Percentiles rank a stretch among this genome's conserved stretches.
Evolutionary conservation across 2,329 filamentous ascomycete species (phyloP).

Genomic region (Monosporascus sp.): DNA sequence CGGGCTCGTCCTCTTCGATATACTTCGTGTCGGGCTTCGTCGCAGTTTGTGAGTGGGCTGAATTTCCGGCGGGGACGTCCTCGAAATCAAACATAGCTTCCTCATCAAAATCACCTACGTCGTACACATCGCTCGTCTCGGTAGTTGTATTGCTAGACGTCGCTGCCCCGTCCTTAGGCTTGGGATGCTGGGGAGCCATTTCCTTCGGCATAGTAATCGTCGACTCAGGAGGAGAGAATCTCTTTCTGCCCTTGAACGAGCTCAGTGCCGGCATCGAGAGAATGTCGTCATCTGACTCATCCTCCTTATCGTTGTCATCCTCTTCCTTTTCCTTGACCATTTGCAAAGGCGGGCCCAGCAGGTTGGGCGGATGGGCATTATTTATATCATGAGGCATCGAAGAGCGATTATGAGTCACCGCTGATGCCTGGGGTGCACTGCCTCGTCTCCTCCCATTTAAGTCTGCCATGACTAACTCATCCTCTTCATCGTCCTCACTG

Average conservation of each 20-base stretch:
- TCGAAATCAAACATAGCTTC: conserved; percentile 45
- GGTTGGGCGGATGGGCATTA: conserved; percentile 10
- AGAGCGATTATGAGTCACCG: conserved; percentile 4
- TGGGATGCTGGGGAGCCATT: conserved; percentile 1
- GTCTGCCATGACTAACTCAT: conserved; percentile 23
- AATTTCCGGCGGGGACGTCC: conserved; percentile 20
- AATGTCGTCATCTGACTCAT: conserved; percentile 18
- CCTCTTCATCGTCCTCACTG: conserved; percentile 25
- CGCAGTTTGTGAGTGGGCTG: conserved; percentile 8
- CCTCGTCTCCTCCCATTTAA: conserved; percentile 10
- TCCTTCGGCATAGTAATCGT: neutral
- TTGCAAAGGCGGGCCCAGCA: conserved; percentile 5
- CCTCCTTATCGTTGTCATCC: conserved; percentile 6
- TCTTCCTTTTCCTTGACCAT: conserved; percentile 9
- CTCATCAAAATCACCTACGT: conserved; percentile 21
- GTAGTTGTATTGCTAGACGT: conserved; percentile 7
- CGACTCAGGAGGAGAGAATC: conserved; percentile 17
- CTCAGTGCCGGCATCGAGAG: conserved; percentile 21
- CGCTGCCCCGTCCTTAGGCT: conserved; percentile 1
- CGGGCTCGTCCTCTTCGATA: conserved; percentile 32
- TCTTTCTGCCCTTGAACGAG: conserved; percentile 23
- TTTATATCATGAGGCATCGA: conserved; percentile 11
- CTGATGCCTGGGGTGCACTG: conserved; percentile 3
- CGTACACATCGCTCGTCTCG: conserved; percentile 1
- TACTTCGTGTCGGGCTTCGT: conserved; percentile 21